Evolutionary conservation across 495 filamentous ascomycete genomes (phyloP).

Genomic region (Xylaria sp.): DNA sequence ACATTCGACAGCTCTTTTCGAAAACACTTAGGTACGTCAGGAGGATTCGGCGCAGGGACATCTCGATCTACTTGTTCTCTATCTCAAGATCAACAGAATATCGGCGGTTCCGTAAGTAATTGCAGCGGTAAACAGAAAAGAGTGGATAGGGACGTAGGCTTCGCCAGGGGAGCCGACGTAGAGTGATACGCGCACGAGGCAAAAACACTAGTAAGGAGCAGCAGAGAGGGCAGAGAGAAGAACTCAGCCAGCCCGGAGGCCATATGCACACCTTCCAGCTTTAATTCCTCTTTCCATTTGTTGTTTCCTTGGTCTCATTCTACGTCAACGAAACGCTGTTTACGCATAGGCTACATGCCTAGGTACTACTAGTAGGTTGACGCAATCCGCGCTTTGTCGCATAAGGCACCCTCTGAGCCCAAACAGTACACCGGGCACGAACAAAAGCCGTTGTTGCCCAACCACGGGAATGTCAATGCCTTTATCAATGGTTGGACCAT

Average conservation of each 20-base stretch:
- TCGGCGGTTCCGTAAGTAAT: not conserved
- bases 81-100: not conserved
- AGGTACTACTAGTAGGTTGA: not conserved
- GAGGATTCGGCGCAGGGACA: constrained; percentile 12
- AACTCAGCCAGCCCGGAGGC: not conserved
- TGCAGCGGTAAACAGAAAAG: not conserved
- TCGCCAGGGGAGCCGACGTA: not conserved
- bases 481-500: not conserved
- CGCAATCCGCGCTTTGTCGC: not conserved
- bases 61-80: not conserved
- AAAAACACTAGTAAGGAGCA: not conserved
- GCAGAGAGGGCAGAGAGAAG: not conserved
- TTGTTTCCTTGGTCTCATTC: not conserved
- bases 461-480: not conserved
- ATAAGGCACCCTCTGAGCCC: not conserved
- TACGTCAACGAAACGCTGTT: not conserved
- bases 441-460: constrained; percentile 9
- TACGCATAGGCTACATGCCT: not conserved
- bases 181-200: not conserved
- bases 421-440: not conserved
- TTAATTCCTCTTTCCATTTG: not conserved
- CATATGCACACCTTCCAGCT: not conserved
- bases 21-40: constrained; percentile 20
- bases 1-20: constrained; percentile 16
- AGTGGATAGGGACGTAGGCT: not conserved